phyloP scores from a whole-genome alignment of 768 basidiomycete genomes.

The Sarcomyxa edulis region DNA sequence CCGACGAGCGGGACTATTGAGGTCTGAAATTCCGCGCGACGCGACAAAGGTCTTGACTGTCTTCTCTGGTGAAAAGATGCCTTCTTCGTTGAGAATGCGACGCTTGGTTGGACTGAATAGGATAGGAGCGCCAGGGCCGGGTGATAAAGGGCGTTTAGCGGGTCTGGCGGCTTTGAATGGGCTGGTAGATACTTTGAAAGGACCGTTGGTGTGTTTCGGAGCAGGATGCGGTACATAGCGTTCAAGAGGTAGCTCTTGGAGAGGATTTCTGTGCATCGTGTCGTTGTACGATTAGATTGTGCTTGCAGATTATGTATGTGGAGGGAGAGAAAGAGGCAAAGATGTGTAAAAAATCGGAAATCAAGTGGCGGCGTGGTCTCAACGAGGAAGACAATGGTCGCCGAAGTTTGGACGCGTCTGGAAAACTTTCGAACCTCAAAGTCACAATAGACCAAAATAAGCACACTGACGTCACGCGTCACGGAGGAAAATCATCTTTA shows the following conservation, averaged over 20 bases:
- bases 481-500: too few species aligned
- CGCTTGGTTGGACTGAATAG: slow-evolving; percentile 64
- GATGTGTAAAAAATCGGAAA: neutral
- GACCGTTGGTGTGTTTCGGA: too few species aligned
- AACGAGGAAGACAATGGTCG: too few species aligned
- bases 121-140: slow-evolving; percentile 43
- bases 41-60: slow-evolving; percentile 22
- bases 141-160: slow-evolving; percentile 61
- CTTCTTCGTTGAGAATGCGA: slow-evolving; percentile 55
- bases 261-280: slow-evolving; percentile 41
- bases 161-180: slow-evolving; percentile 26
- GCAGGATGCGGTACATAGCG: slow-evolving; percentile 37
- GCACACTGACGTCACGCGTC: slow-evolving; percentile 7
- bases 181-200: slow-evolving; percentile 11
- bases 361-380: too few species aligned
- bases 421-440: too few species aligned
- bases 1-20: slow-evolving; percentile 42
- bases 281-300: slow-evolving; percentile 7
- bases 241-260: slow-evolving; percentile 57
- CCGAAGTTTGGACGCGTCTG: too few species aligned
- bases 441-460: too few species aligned
- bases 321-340: neutral
- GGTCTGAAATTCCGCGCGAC: slow-evolving; percentile 22
- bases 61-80: slow-evolving; percentile 33
- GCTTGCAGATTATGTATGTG: slow-evolving; percentile 9